These are phyloP conservation scores for Penicillium daleae DNA, from an alignment of 495 filamentous ascomycete genomes.

Conservation along the genomic window DNA sequence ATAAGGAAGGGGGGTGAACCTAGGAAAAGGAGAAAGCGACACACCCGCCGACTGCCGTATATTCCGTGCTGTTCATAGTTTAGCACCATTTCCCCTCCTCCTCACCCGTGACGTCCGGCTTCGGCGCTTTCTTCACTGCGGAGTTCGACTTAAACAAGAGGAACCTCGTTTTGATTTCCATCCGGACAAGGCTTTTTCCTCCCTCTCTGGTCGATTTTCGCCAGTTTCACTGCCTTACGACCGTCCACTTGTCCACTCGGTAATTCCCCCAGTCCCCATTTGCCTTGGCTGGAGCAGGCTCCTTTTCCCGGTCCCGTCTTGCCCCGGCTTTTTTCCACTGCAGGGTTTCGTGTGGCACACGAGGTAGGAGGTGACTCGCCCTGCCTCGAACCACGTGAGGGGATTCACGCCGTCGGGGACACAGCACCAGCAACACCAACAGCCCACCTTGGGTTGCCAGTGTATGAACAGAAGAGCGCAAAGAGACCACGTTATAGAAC, in stretches of 20 bases:
- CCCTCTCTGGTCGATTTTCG: conserved; percentile 11
- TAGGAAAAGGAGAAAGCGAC: background rate
- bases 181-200: conserved; percentile 44
- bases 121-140: conserved; percentile 39
- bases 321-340: conserved; percentile 30
- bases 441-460: too few relatives aligned
- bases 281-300: conserved; percentile 10
- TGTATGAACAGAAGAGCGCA: background rate
- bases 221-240: background rate
- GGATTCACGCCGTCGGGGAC: too few relatives aligned
- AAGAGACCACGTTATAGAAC: too few relatives aligned
- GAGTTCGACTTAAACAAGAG: conserved; percentile 25
- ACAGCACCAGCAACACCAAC: too few relatives aligned
- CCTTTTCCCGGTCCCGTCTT: conserved; percentile 33
- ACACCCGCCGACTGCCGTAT: too few relatives aligned
- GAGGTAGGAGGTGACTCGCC: too few relatives aligned
- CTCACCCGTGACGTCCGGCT: conserved; percentile 42
- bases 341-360: too few relatives aligned
- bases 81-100: conserved; percentile 24
- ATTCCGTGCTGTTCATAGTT: background rate
- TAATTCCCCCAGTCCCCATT: conserved; percentile 25
- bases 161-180: background rate
- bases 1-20: conserved; percentile 1
- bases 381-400: too few relatives aligned
- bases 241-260: conserved; percentile 13